Base-by-base conservation (phyloP, 2,329 filamentous ascomycete genomes). In the Myotisia sp. region DNA sequence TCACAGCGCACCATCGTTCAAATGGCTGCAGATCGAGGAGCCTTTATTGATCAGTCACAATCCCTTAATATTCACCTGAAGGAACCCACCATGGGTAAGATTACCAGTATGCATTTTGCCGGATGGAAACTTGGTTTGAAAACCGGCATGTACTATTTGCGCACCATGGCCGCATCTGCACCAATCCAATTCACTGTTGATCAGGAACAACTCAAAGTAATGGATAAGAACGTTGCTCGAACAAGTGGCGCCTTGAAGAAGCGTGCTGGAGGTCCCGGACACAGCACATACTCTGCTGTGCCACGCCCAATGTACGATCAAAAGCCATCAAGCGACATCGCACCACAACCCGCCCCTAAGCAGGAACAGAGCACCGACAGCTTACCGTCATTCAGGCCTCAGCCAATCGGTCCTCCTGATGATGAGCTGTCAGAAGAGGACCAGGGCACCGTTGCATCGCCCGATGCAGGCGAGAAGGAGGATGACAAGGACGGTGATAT, bases 91-190 rank as follows among this genome's bases (percentile, higher is more conserved):
- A 95, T 98, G 87, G 90, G 90, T 64, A 98, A 98, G 73, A 93
- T 98, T 60, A 98, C 90, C 40, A 90, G 80, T 59, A 98, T 98
- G 90, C 90, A 98, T 68, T 98, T 98, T 55, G 74, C 90, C 31
- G 90, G 90, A 50, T 98, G 90, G 90, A 98, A 95, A 71, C 77
- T 95, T 46, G 90, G 90, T 53, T 74, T 98, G 48, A 98, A 98
- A 79, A 98, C 90, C 22, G 90, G 90, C 67, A 95, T 98, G 90
- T 98, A 98, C 76, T 98, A 98, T 64, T 77, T 98, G 49, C 84
- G 90, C 51, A 98, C 90, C 30, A 90, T 92, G 76, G 90, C 90
- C 43, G 90, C 90, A 22, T 86, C 86, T 12, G 85, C 86, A 29
- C 90, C 90, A 35, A 98, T 98, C 47, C 90, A 98, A 62, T 98